Evolutionary conservation across 2,329 filamentous ascomycete genomes (phyloP).

Genomic region (Aspergillus hiratsukae): DNA sequence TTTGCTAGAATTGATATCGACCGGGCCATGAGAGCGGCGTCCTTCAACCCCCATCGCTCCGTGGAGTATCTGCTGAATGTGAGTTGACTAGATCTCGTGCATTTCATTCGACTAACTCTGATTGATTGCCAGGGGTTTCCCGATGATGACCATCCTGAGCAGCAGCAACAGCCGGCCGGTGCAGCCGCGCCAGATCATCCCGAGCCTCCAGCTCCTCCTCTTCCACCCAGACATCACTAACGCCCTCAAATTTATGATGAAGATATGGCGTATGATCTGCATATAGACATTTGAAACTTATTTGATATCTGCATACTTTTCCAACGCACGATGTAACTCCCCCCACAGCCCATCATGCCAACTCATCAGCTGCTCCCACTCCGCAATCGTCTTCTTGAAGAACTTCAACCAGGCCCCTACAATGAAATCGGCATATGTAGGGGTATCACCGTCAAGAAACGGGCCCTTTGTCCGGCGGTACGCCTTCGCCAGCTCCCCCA

Average conservation of each 20-base stretch:
- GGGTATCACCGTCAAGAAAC: neutral
- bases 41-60: neutral
- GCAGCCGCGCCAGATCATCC: neutral
- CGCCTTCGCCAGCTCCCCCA: neutral
- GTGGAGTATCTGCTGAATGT: neutral
- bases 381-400: slow-evolving; percentile 2
- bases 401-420: slow-evolving; percentile 2
- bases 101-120: neutral
- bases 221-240: neutral
- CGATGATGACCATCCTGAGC: neutral
- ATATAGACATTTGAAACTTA: neutral
- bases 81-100: neutral
- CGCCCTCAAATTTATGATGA: neutral
- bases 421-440: slow-evolving; percentile 3
- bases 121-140: neutral
- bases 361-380: slow-evolving; percentile 6
- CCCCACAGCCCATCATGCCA: slow-evolving; percentile 8
- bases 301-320: slow-evolving; percentile 6
- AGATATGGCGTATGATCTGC: neutral
- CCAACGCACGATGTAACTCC: slow-evolving; percentile 4
- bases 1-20: neutral
- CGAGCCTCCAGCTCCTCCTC: neutral
- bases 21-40: neutral
- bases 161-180: neutral
- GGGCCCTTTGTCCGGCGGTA: neutral